phyloP scores from a whole-genome alignment of 805 yeast species.

The Metschnikowia amazonensis region DNA sequence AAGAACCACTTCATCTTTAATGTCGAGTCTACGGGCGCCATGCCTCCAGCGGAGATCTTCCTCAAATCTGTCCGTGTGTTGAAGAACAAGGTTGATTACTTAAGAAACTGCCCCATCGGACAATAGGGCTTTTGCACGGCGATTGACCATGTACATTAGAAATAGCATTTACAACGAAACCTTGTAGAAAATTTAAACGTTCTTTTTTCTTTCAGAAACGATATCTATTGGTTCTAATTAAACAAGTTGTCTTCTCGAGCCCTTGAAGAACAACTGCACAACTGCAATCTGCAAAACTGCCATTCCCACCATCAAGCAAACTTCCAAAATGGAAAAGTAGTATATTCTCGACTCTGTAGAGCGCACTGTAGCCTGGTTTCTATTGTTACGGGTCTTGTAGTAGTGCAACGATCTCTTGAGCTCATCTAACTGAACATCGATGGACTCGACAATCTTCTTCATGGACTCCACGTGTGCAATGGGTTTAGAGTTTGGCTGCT shows the following conservation, averaged over 20 bases:
- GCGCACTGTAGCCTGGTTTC: slow-evolving; percentile 86
- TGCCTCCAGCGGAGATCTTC: slow-evolving; percentile 95
- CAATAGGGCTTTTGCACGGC: slow-evolving; percentile 30
- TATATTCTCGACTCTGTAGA: slow-evolving; percentile 76
- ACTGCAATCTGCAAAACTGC: slow-evolving; percentile 64
- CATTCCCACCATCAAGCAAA: slow-evolving; percentile 70
- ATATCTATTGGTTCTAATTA: slow-evolving; percentile 18
- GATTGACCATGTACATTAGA: slow-evolving; percentile 2
- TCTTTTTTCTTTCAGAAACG: background rate
- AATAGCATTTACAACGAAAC: slow-evolving; percentile 5
- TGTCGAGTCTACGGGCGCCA: slow-evolving; percentile 93
- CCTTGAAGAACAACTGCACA: slow-evolving; percentile 68
- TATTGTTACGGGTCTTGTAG: slow-evolving; percentile 83
- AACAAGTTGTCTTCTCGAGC: slow-evolving; percentile 64
- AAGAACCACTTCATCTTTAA: slow-evolving; percentile 93
- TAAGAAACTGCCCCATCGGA: slow-evolving; percentile 74
- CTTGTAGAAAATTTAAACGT: background rate
- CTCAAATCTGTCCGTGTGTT: slow-evolving; percentile 83
- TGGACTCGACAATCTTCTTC: slow-evolving; percentile 50
- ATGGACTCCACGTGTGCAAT: slow-evolving; percentile 51
- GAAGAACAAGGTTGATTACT: slow-evolving; percentile 77
- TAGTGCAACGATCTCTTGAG: slow-evolving; percentile 64
- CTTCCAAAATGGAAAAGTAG: slow-evolving; percentile 70
- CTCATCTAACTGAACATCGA: slow-evolving; percentile 57
- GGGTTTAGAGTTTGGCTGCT: slow-evolving; percentile 44